A percentile compares a stretch with the other conserved stretches of the same genome.
Conservation (phyloP, 257 asterid species). For the Capsicum baccatum region DNA sequence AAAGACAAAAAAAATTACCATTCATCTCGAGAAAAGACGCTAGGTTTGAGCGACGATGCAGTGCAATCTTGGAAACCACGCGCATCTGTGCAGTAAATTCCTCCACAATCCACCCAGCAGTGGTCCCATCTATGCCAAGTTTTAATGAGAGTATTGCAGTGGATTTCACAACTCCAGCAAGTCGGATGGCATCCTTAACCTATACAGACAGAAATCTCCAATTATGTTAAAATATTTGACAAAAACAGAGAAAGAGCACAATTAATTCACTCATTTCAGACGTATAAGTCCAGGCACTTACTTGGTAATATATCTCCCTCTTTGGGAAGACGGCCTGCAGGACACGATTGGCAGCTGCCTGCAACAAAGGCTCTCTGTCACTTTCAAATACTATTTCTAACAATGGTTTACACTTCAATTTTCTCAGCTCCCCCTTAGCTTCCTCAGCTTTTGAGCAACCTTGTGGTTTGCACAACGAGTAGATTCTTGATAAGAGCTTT, state of each 20-base stretch:
- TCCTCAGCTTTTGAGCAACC: slow-evolving; percentile 72
- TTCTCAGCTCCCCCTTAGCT: slow-evolving; percentile 56
- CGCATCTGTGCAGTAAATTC: slow-evolving; percentile 97
- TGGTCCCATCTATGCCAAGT: slow-evolving; percentile 81
- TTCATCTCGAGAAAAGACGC: slow-evolving; percentile 83
- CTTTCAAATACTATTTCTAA: slow-evolving; percentile 86
- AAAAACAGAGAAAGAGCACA: slow-evolving; percentile 10
- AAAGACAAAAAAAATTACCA: slow-evolving; percentile 50
- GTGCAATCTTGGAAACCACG: slow-evolving; percentile 92
- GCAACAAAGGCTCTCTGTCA: slow-evolving; percentile 89
- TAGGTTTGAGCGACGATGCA: slow-evolving; percentile 89
- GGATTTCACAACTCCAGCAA: slow-evolving; percentile 90
- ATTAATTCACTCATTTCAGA: slow-evolving; percentile 26
- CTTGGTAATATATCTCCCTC: slow-evolving; percentile 88
- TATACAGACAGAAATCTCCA: slow-evolving; percentile 37
- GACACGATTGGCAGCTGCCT: slow-evolving; percentile 84
- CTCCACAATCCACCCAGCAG: slow-evolving; percentile 89
- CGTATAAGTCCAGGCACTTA: slow-evolving; percentile 40
- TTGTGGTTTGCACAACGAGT: slow-evolving; percentile 59
- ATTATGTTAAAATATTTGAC: slow-evolving; percentile 27
- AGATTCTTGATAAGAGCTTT: slow-evolving; percentile 80
- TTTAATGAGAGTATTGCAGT: slow-evolving; percentile 70
- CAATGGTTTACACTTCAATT: slow-evolving; percentile 71
- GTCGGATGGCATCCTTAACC: slow-evolving; percentile 96
- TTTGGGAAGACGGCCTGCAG: slow-evolving; percentile 87